Percentiles rank a stretch among this genome's conserved stretches.
Evolutionary conservation across 164 flowering plant species (phyloP).

Genomic region (Cinnamomum micranthum): DNA sequence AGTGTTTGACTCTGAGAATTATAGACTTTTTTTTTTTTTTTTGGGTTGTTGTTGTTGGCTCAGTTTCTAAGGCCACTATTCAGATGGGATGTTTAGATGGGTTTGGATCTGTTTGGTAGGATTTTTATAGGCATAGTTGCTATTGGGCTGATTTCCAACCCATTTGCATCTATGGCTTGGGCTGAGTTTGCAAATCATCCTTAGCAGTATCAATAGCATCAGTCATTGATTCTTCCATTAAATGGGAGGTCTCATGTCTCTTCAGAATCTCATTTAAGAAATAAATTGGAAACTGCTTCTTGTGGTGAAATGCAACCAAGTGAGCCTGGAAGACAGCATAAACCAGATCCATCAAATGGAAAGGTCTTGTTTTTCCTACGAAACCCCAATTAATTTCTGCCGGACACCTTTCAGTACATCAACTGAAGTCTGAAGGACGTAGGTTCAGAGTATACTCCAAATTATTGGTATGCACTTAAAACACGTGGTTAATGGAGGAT

Average conservation of each 20-base stretch:
- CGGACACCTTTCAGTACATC: not conserved
- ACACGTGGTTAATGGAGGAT: not conserved
- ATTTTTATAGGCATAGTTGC: too few relatives aligned
- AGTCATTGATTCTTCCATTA: not conserved
- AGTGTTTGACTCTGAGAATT: too few relatives aligned
- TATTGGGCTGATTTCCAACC: too few relatives aligned
- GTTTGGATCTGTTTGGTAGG: too few relatives aligned
- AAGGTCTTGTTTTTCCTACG: constrained; percentile 14
- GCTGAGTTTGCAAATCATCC: not conserved
- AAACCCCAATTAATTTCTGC: not conserved
- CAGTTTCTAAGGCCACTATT: too few relatives aligned
- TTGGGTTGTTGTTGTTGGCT: too few relatives aligned
- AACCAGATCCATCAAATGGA: not conserved
- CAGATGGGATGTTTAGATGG: too few relatives aligned
- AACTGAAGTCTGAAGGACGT: not conserved
- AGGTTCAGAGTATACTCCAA: not conserved
- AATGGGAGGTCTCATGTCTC: constrained; percentile 9
- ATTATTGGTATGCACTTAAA: not conserved
- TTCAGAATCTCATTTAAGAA: constrained; percentile 6
- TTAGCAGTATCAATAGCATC: constrained; percentile 6
- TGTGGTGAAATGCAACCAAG: not conserved
- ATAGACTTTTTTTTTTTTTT: too few relatives aligned
- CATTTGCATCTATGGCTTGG: too few relatives aligned
- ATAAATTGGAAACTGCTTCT: constrained; percentile 6
- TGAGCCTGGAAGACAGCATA: not conserved